A percentile compares a stretch with the other conserved stretches of the same genome.
Evolutionary conservation across 441 rosid species (phyloP).

Genomic region (Populus hybrid): DNA sequence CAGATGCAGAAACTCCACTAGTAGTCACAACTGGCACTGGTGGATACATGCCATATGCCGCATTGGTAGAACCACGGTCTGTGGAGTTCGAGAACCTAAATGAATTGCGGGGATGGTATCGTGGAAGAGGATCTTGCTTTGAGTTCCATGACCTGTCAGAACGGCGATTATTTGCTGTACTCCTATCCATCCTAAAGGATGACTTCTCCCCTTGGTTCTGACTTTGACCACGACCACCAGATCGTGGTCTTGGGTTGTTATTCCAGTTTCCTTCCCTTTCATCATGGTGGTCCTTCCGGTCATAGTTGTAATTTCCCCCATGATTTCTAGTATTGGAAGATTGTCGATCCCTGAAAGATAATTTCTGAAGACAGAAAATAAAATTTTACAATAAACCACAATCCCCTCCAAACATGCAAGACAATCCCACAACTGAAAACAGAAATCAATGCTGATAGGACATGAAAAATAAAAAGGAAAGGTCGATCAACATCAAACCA

Average conservation of each 20-base stretch:
- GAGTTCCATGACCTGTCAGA: too few relatives aligned
- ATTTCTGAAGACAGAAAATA: conserved; percentile 42
- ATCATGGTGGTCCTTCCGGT: conserved; percentile 55
- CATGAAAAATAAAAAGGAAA: too few relatives aligned
- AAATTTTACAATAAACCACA: neutral
- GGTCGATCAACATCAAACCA: neutral
- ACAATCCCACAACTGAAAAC: neutral
- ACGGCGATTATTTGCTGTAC: neutral
- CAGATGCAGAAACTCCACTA: conserved; percentile 43
- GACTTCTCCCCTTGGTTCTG: conserved; percentile 55
- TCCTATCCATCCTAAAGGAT: conserved; percentile 33
- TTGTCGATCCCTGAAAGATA: conserved; percentile 53
- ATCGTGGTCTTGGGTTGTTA: conserved; percentile 45
- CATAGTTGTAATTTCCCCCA: conserved; percentile 53
- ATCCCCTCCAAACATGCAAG: neutral
- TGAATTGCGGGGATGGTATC: conserved; percentile 55
- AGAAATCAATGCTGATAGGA: neutral
- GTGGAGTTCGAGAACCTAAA: conserved; percentile 36
- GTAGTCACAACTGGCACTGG: conserved; percentile 45
- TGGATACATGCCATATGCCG: conserved; percentile 55
- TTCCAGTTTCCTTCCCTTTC: conserved; percentile 76
- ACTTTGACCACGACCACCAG: conserved; percentile 46
- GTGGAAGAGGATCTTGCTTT: conserved; percentile 33
- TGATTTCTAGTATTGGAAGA: conserved; percentile 43
- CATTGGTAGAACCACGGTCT: conserved; percentile 38